A percentile compares a stretch with the other conserved stretches of the same genome.
Evolutionary conservation across 2,329 filamentous ascomycete species (phyloP).

Genomic region (Neofusicoccum cordaticola): DNA sequence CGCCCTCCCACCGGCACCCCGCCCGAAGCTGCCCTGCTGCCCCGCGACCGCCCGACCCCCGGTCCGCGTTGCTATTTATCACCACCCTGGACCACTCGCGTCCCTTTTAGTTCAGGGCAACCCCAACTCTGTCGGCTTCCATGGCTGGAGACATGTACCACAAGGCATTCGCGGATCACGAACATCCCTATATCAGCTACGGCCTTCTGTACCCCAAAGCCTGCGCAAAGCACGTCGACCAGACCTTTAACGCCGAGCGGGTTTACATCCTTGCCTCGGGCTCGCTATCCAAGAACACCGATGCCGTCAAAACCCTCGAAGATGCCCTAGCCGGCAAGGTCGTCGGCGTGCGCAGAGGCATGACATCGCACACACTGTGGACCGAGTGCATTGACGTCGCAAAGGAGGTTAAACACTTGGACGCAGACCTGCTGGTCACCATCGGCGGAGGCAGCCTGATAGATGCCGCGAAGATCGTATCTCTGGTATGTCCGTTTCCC

Average conservation of each 20-base stretch:
- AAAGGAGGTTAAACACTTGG: conserved; percentile 35
- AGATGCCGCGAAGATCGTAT: conserved; percentile 54
- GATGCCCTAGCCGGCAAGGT: conserved; percentile 41
- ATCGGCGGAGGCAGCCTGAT: conserved; percentile 57
- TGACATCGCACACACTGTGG: conserved; percentile 55
- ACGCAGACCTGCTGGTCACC: conserved; percentile 53
- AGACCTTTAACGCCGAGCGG: conserved; percentile 45
- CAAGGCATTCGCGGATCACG: conserved; percentile 19
- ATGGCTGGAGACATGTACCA: conserved; percentile 1
- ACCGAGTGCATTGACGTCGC: conserved; percentile 51
- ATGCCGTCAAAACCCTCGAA: conserved; percentile 43
- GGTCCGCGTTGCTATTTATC: background rate
- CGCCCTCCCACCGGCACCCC: background rate
- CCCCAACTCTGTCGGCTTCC: background rate
- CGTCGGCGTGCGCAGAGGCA: conserved; percentile 49
- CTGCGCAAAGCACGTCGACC: conserved; percentile 44
- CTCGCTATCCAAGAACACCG: conserved; percentile 48
- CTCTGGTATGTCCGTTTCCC: conserved; percentile 35
- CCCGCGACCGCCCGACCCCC: background rate
- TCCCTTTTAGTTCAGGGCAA: background rate
- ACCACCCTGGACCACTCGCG: background rate
- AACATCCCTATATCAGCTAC: conserved; percentile 45
- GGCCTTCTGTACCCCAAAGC: conserved; percentile 48
- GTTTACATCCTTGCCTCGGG: conserved; percentile 54
- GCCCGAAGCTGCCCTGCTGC: background rate